Base-by-base conservation (phyloP, 352 stramenopile species). In the Phytopythium oedochilum region DNA sequence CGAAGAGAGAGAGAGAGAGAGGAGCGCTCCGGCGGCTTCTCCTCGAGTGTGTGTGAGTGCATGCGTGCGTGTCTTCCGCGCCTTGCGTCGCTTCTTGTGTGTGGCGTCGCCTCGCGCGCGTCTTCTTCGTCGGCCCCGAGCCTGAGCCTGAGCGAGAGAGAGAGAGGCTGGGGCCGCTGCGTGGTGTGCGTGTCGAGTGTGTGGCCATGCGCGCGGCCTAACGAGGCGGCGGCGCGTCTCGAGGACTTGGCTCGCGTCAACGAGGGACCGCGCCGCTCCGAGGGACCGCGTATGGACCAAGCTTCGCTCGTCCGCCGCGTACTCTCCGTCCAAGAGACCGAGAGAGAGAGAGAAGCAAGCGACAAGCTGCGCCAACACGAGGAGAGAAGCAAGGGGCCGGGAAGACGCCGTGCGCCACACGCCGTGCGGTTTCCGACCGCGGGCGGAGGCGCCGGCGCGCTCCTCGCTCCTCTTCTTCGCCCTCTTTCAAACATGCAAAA, bases 401-500 rank as follows among this genome's bases (percentile, higher is more conserved):
- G 25, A 36, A 9, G 44, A 23, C 15, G 43, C 23, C 0, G n/a
- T 5, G n/a, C n/a, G 36, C 14, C 14, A 14, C 14, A 43, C 14
- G 15, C 36, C 11, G 14, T 43, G 11, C 36, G 36, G n/a, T n/a
- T n/a, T n/a, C n/a, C n/a, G n/a, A n/a, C 36, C 36, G 36, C 15
- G 36, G 32, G 34, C 18, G 35, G 12, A 34, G 29, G 29, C n/a
- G n/a, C 38, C 20, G 9, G 22, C 40, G 20, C 20, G 23, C 40
- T 25, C 9, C 38, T 50, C 26, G 43, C 18, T 15, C 26, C 44
- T 23, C 44, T 32, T 57, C 28, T 32, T 57, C 28, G 52, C 76
- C 49, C 47, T 48, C 59, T 31, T 46, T 29, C 40, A 93, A 94
- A 94, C 83, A 94, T 94, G 83, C 83, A 83, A 92, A 91, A 94